Percentiles rank a stretch among this genome's conserved stretches.
Evolutionary conservation across 345 rosid species (phyloP).

Genomic region (Lumnitzera littorea): DNA sequence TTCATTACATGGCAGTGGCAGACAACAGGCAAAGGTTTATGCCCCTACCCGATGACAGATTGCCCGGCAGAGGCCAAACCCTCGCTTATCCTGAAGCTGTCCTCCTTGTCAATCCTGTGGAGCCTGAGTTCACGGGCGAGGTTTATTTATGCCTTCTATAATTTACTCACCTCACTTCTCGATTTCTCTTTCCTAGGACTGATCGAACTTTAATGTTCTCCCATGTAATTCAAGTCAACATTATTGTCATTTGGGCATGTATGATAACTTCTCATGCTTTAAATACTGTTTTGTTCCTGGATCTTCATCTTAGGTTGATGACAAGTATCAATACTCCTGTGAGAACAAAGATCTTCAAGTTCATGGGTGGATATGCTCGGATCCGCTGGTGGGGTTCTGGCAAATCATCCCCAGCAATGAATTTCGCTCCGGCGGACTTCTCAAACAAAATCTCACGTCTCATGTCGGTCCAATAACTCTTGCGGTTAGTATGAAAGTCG

Average conservation of each 20-base stretch:
- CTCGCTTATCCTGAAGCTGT: conserved; percentile 80
- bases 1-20: conserved; percentile 62
- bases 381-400: conserved; percentile 71
- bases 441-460: conserved; percentile 55
- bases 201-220: no score
- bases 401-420: conserved; percentile 61
- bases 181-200: background rate
- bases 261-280: no score
- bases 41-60: conserved; percentile 81
- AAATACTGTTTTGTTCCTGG: background rate
- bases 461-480: conserved; percentile 53
- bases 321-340: conserved; percentile 78
- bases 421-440: conserved; percentile 51
- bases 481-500: conserved; percentile 27
- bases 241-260: no score
- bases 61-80: conserved; percentile 36
- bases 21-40: conserved; percentile 64
- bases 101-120: conserved; percentile 63
- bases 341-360: conserved; percentile 66
- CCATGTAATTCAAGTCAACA: no score
- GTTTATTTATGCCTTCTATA: conserved; percentile 14
- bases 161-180: background rate
- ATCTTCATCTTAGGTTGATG: conserved; percentile 60
- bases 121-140: conserved; percentile 77
- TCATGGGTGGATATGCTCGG: conserved; percentile 74